Base-by-base conservation (phyloP, 2,329 filamentous ascomycete genomes). In the Rhynchosporium agropyri region DNA sequence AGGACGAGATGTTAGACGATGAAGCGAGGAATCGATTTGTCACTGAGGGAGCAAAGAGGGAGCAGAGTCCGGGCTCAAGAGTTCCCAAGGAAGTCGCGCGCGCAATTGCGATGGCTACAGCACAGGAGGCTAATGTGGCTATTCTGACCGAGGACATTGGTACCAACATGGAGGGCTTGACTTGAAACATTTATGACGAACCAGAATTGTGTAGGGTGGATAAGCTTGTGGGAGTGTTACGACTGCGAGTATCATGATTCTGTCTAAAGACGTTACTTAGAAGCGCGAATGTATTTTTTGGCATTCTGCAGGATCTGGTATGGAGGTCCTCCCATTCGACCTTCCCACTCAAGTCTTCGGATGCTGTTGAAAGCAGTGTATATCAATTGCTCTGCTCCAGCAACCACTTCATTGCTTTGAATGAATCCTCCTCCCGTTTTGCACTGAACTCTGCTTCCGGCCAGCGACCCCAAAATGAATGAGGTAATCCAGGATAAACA, bases 401-500 rank as follows among this genome's bases (percentile, higher is more conserved):
- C 10, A 70, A 40, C 68, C 68, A 70, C 43, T 60, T 63, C 58
- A 70, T 56, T 1, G 64, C 67, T 38, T 60, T 51, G 1, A 64
- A 53, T 28, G 20, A 62, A 56, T 75, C 72, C n/a, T 69, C 67
- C 29, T 67, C 64, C 53, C 69, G 69, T 43, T 66, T 67, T 45
- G 67, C 67, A 28, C 66, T 73, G 13, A 68, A 66, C 12, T 64
- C 64, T 13, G 70, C 60, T n/a, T 71, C 62, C 0, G 71, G 70
- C 50, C 70, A 74, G 45, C 66, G 67, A 4, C 66, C 61, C 73
- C 72, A 74, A 59, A 73, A 73, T 0, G 64, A 65, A 66, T 76
- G 75, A 1, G 74, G 73, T 31, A 74, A 51, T 10, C 75, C 75
- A 8, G 70, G 70, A 58, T 74, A 76, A 3, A 76, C 26, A 65